Conservation (phyloP, 805 yeast genomes). For the Pichia kluyveri region DNA sequence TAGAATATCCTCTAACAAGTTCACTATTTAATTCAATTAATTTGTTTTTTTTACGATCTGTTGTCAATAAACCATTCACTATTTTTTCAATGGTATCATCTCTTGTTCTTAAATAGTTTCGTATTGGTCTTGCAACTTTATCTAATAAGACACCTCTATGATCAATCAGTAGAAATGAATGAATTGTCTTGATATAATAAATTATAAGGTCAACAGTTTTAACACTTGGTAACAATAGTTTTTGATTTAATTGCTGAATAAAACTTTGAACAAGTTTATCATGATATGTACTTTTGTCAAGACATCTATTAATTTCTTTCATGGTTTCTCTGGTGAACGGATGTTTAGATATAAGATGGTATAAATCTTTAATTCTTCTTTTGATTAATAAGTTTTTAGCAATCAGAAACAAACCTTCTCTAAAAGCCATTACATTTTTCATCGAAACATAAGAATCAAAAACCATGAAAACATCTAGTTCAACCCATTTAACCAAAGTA, state of each 20-base stretch:
- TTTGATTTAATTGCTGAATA: constrained; percentile 31
- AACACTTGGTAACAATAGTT: constrained; percentile 70
- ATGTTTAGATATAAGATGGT: constrained; percentile 42
- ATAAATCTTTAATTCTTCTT: constrained; percentile 51
- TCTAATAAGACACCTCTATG: constrained; percentile 80
- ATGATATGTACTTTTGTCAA: constrained; percentile 41
- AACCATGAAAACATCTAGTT: constrained; percentile 29
- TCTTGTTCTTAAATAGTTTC: constrained; percentile 61
- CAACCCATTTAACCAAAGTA: constrained; percentile 30
- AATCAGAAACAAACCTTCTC: constrained; percentile 13
- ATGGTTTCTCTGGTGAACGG: constrained; percentile 48
- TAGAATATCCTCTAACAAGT: constrained; percentile 26
- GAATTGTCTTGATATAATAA: constrained; percentile 62
- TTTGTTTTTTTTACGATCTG: constrained; percentile 28
- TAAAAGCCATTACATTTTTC: constrained; percentile 1
- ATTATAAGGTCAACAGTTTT: constrained; percentile 66
- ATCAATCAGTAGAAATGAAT: constrained; percentile 67
- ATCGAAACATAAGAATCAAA: constrained; percentile 5
- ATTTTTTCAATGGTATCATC: constrained; percentile 63
- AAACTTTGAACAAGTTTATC: constrained; percentile 43
- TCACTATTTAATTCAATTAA: constrained; percentile 49
- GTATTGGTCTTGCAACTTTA: constrained; percentile 66
- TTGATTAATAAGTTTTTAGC: constrained; percentile 20
- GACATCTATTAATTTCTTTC: constrained; percentile 46
- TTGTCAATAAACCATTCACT: constrained; percentile 60